Evolutionary conservation across 768 basidiomycete genomes (phyloP).

Genomic region (Candolleomyces aberdarensis): DNA sequence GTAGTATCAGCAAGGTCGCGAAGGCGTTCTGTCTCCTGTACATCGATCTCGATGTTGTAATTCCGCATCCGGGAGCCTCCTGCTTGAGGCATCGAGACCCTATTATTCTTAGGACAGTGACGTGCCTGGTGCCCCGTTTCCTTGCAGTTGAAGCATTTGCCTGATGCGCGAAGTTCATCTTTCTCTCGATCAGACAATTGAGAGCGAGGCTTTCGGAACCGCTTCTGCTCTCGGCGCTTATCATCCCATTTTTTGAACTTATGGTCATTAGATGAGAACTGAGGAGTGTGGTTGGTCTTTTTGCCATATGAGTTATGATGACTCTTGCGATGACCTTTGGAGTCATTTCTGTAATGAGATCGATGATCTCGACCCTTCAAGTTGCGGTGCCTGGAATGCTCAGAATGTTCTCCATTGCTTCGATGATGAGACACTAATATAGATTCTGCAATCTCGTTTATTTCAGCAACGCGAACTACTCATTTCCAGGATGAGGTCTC

Average conservation of each 20-base stretch:
- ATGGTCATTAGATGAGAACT: not conserved
- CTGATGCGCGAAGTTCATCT: conserved; percentile 14
- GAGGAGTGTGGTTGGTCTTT: not conserved
- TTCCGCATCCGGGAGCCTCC: not conserved
- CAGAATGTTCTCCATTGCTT: not conserved
- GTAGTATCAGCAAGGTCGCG: not conserved
- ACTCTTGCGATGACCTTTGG: not conserved
- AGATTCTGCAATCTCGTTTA: conserved; percentile 26
- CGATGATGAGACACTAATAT: not conserved
- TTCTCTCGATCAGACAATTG: conserved; percentile 11
- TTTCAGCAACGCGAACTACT: conserved; percentile 24
- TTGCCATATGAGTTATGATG: not conserved
- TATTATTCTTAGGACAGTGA: conserved; percentile 19
- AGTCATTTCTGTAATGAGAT: not conserved
- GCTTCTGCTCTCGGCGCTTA: not conserved
- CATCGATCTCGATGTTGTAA: not conserved
- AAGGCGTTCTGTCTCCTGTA: not conserved
- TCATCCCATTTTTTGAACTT: not conserved
- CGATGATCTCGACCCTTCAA: not conserved
- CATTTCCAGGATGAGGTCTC: conserved; percentile 20
- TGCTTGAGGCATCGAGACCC: not conserved
- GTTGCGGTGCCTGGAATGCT: not conserved
- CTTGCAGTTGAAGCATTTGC: conserved; percentile 21
- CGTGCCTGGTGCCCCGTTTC: conserved; percentile 18
- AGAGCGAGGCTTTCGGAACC: not conserved